Percentiles rank a stretch among this genome's conserved stretches.
Conservation (phyloP, 177 flowering plant genomes). For the Vitis hybrid region DNA sequence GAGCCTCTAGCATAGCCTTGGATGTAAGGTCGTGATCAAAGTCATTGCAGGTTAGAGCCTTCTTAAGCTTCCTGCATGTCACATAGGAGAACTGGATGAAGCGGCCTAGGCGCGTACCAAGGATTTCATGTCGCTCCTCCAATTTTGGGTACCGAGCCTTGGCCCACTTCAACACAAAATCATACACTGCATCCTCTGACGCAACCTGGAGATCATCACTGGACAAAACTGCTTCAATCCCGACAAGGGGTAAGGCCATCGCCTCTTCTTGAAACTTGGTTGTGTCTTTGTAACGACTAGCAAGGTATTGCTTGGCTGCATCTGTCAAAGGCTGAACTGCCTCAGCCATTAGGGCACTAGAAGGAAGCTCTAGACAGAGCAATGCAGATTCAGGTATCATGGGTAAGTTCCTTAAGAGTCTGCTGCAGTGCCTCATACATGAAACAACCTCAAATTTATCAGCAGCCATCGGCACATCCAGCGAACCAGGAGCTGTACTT, state of each 20-base stretch:
- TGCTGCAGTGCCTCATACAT: too few species aligned
- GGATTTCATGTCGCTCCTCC: constrained; percentile 76
- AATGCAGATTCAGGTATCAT: too few species aligned
- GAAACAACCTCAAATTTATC: too few species aligned
- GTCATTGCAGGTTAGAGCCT: constrained; percentile 74
- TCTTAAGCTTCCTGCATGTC: constrained; percentile 78
- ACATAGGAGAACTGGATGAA: constrained; percentile 84
- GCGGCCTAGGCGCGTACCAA: constrained; percentile 60
- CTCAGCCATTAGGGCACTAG: constrained; percentile 59
- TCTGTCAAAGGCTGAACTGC: constrained; percentile 92
- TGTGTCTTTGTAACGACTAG: constrained; percentile 80
- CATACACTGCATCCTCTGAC: constrained; percentile 91
- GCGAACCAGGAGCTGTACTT: too few species aligned
- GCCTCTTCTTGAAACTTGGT: constrained; percentile 88
- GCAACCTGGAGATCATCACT: constrained; percentile 92
- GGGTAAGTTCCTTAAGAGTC: too few species aligned
- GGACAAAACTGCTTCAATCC: constrained; percentile 77
- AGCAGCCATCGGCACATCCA: too few species aligned
- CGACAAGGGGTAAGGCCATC: constrained; percentile 75
- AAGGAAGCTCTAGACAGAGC: too few species aligned
- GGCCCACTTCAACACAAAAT: constrained; percentile 86
- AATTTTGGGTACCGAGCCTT: constrained; percentile 56
- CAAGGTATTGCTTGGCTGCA: constrained; percentile 89
- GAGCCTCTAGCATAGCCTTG: constrained; percentile 82
- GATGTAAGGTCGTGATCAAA: constrained; percentile 71